Conservation (phyloP, 148 eudicot genomes). For the Rhododendron williamsianum region DNA sequence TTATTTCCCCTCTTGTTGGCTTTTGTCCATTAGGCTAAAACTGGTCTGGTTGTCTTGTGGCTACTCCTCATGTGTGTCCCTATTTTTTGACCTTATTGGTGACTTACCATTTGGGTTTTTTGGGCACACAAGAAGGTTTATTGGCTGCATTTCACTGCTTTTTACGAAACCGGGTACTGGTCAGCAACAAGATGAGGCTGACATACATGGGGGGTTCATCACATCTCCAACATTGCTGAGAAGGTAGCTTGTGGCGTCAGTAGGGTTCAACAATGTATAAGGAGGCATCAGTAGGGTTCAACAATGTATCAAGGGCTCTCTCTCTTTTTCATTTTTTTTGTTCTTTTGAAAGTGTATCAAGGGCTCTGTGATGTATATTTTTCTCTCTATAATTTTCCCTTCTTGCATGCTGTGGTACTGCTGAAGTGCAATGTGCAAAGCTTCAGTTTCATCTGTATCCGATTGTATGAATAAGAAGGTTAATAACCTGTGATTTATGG, state of each 20-base stretch:
- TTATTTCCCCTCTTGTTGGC: not conserved
- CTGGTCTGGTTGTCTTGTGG: not conserved
- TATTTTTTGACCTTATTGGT: constrained; percentile 15
- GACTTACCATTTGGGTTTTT: constrained; percentile 12
- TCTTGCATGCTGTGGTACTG: not conserved
- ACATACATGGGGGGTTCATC: not conserved
- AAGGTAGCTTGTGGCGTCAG: not conserved
- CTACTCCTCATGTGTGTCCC: not conserved
- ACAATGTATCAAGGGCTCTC: not conserved
- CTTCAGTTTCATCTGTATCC: not conserved
- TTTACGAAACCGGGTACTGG: not conserved
- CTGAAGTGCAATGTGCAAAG: not conserved
- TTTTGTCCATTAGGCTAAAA: not conserved
- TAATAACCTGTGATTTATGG: not conserved
- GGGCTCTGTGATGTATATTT: not conserved
- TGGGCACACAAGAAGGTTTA: constrained; percentile 9
- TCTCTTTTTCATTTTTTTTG: not conserved
- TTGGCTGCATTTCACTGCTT: constrained; percentile 4
- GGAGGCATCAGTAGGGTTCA: not conserved
- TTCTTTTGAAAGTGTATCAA: not conserved
- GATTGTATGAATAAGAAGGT: not conserved
- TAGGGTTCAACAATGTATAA: not conserved
- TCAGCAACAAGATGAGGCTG: constrained; percentile 1
- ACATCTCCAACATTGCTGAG: constrained; percentile 1
- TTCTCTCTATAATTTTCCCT: not conserved